Base-by-base conservation (phyloP, 1,139 yeast genomes). In the Debaryomyces sp. region DNA sequence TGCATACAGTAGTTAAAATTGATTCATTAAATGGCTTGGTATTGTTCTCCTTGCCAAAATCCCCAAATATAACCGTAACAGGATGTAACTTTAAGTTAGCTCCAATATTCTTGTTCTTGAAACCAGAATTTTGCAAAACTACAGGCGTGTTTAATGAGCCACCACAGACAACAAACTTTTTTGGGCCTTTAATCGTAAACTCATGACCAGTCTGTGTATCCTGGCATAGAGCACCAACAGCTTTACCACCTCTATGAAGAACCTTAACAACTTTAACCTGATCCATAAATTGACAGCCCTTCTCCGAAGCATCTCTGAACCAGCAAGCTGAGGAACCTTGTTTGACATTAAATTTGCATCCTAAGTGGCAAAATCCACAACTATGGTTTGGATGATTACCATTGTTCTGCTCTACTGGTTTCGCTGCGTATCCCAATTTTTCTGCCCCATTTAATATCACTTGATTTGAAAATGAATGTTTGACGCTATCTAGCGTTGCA, bases 131-230 rank as follows among this genome's bases (percentile, higher is more conserved):
- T 57, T 72, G 71, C 48, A 82, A 70, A 15, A 82, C 61, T 2
- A 72, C 57, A 1, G 87, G 87, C 1, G 87, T 80, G 24, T 78
- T 70, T 41, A 82, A 68, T 0, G 84, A 66, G 1, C 87, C 87
- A 15, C 77, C 80, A 24, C 78, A 58, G 7, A 77, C 75, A 24
- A 81, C 73, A 39, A 75, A 71, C 50, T 75, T 77, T 54, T 70
- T 73, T 15, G 84, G 81, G 0, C 81, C 79, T 2, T 67, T 67
- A 18, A 81, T 76, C 17, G 55, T 66, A 53, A 77, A 71, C 15
- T 51, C 56, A 15, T 53, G 51, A 0, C 74, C 73, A 15, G 71
- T 64, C 24, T 51, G 54, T 18, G 57, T 52, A 55, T 71, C 71
- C 56, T 64, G 45, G 54, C 79, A 75, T 53, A 61, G 49, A 5